Evolutionary conservation across 192 early-diverging fungal genomes (phyloP).

Genomic region (Endogone sp.): DNA sequence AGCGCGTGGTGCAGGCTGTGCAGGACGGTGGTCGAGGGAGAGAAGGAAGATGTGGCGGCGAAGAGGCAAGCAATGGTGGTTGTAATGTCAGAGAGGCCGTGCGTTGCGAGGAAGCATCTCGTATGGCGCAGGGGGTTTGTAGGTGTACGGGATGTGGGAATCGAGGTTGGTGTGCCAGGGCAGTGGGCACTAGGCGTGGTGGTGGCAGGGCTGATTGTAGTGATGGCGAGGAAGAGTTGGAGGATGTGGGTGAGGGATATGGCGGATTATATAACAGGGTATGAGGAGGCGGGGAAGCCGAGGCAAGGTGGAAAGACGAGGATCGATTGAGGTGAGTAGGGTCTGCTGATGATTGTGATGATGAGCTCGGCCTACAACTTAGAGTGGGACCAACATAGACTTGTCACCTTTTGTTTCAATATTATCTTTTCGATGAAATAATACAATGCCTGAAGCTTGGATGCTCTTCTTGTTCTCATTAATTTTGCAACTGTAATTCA

Average conservation of each 20-base stretch:
- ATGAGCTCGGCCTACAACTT: too few species aligned
- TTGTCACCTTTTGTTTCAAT: too few species aligned
- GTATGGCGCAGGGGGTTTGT: not conserved
- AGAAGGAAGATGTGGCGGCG: not conserved
- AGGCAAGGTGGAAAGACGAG: too few species aligned
- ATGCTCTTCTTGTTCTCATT: too few species aligned
- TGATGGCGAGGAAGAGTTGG: not conserved
- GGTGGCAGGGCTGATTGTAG: not conserved
- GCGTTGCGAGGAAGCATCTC: not conserved
- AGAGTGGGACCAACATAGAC: too few species aligned
- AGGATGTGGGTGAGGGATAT: not conserved
- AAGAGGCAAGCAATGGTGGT: too few species aligned
- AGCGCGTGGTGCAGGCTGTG: not conserved
- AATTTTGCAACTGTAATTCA: too few species aligned
- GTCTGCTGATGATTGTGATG: too few species aligned
- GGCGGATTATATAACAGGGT: not conserved
- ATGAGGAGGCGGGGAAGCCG: too few species aligned
- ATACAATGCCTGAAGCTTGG: too few species aligned
- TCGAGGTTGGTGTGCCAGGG: not conserved
- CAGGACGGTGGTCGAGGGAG: not conserved
- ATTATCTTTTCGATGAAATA: too few species aligned
- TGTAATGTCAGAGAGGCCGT: not conserved
- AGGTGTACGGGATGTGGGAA: not conserved
- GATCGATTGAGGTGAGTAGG: too few species aligned
- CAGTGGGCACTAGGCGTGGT: not conserved